Conservation (phyloP, 2,329 filamentous ascomycete genomes). For the Diaporthe destruens region DNA sequence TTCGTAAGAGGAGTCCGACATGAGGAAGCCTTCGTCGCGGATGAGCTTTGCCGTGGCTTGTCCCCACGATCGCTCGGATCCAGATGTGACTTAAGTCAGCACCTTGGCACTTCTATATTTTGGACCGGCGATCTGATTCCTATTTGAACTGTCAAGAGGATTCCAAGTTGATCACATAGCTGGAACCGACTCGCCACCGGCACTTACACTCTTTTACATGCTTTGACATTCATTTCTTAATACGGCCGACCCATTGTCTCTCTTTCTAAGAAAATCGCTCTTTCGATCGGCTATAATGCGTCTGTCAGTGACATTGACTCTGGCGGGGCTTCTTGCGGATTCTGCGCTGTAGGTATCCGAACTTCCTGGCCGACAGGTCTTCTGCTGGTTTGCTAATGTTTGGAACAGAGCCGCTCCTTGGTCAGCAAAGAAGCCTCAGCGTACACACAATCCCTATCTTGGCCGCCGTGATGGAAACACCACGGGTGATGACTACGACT, state of each 20-base stretch:
- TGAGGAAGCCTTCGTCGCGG: neutral
- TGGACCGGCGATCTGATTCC: slow-evolving; percentile 13
- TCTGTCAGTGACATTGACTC: slow-evolving; percentile 1
- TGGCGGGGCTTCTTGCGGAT: slow-evolving; percentile 13
- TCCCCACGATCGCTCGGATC: slow-evolving; percentile 14
- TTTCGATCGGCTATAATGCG: neutral
- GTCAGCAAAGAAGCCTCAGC: slow-evolving; percentile 11
- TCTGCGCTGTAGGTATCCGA: neutral
- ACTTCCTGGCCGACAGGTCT: neutral
- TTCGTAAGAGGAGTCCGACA: neutral
- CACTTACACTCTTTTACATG: slow-evolving; percentile 27
- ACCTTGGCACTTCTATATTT: neutral
- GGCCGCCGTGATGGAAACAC: slow-evolving; percentile 17
- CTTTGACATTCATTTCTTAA: slow-evolving; percentile 23
- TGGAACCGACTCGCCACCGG: neutral
- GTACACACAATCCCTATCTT: slow-evolving; percentile 16
- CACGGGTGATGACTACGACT: slow-evolving; percentile 57
- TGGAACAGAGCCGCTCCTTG: slow-evolving; percentile 5
- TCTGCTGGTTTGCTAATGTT: neutral
- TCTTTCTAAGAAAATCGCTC: neutral
- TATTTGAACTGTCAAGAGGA: slow-evolving; percentile 22
- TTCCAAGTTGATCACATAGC: slow-evolving; percentile 16
- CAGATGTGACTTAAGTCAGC: neutral
- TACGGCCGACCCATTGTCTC: slow-evolving; percentile 19
- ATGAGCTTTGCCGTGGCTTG: neutral